A percentile compares a stretch with the other conserved stretches of the same genome.
Evolutionary conservation across 768 basidiomycete genomes (phyloP).

Genomic region (Lactarius trivialis): DNA sequence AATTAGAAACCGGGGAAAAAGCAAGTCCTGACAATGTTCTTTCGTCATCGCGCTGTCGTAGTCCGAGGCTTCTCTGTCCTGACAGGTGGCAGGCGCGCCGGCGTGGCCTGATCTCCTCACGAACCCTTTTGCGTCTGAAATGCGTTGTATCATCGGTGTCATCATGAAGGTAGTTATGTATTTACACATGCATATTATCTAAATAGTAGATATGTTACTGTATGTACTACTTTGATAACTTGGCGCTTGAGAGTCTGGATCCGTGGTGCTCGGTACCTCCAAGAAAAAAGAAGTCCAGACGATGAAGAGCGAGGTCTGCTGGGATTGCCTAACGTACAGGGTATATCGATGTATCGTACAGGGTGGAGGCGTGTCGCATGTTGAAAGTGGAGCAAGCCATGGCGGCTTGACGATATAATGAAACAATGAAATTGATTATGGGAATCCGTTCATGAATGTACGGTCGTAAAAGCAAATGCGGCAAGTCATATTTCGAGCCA

Average conservation of each 20-base stretch:
- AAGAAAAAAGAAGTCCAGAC: not conserved
- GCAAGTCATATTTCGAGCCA: not conserved
- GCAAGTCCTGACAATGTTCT: constrained; percentile 39
- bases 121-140: not conserved
- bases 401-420: not conserved
- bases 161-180: constrained; percentile 13
- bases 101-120: constrained; percentile 40
- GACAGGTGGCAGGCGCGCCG: constrained; percentile 55
- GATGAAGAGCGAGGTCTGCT: constrained; percentile 2
- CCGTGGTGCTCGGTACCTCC: not conserved
- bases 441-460: not conserved
- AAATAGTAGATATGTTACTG: constrained; percentile 23
- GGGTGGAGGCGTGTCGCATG: not conserved
- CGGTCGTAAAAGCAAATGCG: constrained; percentile 1
- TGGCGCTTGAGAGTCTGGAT: not conserved
- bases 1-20: constrained; percentile 71
- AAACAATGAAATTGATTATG: not conserved
- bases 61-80: constrained; percentile 4
- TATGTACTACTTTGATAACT: constrained; percentile 4
- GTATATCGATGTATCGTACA: not conserved
- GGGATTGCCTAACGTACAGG: constrained; percentile 14
- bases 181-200: constrained; percentile 18
- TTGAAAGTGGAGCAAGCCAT: not conserved
- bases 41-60: constrained; percentile 11
- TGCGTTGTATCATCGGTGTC: constrained; percentile 15